Percentiles rank a stretch among this genome's conserved stretches.
These are phyloP conservation scores for Chlamydomonas asymmetrica DNA, from an alignment of 139 green algal species.

Conservation along the genomic window DNA sequence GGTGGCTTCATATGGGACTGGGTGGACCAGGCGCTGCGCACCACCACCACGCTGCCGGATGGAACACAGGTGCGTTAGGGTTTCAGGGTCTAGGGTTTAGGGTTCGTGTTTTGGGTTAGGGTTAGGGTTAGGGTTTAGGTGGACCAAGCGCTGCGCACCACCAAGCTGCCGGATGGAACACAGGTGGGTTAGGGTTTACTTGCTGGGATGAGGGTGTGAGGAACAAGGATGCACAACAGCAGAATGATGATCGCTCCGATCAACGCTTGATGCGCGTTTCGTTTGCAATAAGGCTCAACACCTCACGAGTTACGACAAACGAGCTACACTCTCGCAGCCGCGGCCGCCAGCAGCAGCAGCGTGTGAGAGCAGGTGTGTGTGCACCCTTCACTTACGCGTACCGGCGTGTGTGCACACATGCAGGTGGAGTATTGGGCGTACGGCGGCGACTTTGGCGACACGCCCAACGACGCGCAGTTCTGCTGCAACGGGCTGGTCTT, in stretches of 20 bases:
- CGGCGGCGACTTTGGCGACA: slow-evolving; percentile 94
- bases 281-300: too few species aligned
- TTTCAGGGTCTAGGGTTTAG: too few species aligned
- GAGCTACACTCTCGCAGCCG: too few species aligned
- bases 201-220: too few species aligned
- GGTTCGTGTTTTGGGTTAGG: too few species aligned
- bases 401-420: too few species aligned
- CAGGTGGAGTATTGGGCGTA: slow-evolving; percentile 80
- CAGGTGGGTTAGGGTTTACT: slow-evolving; percentile 18
- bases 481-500: slow-evolving; percentile 94
- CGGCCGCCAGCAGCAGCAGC: slow-evolving; percentile 33
- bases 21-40: slow-evolving; percentile 88
- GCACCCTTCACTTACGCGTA: too few species aligned
- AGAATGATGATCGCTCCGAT: too few species aligned
- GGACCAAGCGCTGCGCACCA: slow-evolving; percentile 80
- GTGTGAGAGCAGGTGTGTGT: too few species aligned
- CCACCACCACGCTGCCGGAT: slow-evolving; percentile 13
- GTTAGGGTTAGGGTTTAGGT: slow-evolving; percentile 98
- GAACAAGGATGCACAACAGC: too few species aligned
- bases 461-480: slow-evolving; percentile 92
- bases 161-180: slow-evolving; percentile 4
- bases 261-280: too few species aligned
- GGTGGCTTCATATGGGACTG: slow-evolving; percentile 99
- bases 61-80: slow-evolving; percentile 22
- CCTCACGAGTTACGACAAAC: too few species aligned